Percentiles rank a stretch among this genome's conserved stretches.
Evolutionary conservation across 2,329 filamentous ascomycete species (phyloP).

Genomic region (Tolypocladium amazonense): DNA sequence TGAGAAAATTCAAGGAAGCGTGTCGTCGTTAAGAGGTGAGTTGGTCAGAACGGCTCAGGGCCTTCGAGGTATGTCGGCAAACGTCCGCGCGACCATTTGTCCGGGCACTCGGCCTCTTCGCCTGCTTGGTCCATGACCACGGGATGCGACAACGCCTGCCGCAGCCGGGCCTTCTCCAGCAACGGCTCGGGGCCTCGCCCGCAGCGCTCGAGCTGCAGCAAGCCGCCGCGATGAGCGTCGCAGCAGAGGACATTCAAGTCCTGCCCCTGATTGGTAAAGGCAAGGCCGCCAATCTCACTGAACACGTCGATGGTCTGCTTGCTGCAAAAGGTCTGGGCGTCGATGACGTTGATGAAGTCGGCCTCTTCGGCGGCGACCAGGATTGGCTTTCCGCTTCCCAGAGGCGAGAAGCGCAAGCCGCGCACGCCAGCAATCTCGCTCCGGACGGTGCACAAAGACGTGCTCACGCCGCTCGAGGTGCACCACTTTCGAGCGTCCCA

Average conservation of each 20-base stretch:
- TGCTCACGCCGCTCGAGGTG: conserved; percentile 35
- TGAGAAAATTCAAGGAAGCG: not conserved
- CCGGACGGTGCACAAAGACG: conserved; percentile 42
- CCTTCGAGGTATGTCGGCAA: conserved; percentile 7
- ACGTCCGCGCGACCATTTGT: conserved; percentile 1
- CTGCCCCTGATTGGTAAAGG: conserved; percentile 55
- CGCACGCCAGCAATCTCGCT: conserved; percentile 60
- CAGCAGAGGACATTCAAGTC: conserved; percentile 59
- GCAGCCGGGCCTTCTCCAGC: conserved; percentile 9
- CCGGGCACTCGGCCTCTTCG: conserved; percentile 1
- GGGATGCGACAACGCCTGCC: not conserved
- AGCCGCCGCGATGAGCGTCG: conserved; percentile 54
- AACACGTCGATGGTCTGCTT: conserved; percentile 66
- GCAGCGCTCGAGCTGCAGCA: conserved; percentile 49
- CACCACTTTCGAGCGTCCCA: conserved; percentile 68
- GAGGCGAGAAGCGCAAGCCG: conserved; percentile 60
- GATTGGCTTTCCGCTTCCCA: conserved; percentile 55
- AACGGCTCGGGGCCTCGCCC: conserved; percentile 16
- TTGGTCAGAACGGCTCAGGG: conserved; percentile 11
- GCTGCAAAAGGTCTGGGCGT: conserved; percentile 51
- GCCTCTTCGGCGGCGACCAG: conserved; percentile 67
- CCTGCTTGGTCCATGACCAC: not conserved
- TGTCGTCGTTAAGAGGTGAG: not conserved
- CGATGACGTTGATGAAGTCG: conserved; percentile 61
- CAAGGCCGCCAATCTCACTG: conserved; percentile 61